Evolutionary conservation across 1,284 basidiomycete species (phyloP), one percentile per base, ranked within the genome.

Genomic region (Tylopilus orsonianus): DNA sequence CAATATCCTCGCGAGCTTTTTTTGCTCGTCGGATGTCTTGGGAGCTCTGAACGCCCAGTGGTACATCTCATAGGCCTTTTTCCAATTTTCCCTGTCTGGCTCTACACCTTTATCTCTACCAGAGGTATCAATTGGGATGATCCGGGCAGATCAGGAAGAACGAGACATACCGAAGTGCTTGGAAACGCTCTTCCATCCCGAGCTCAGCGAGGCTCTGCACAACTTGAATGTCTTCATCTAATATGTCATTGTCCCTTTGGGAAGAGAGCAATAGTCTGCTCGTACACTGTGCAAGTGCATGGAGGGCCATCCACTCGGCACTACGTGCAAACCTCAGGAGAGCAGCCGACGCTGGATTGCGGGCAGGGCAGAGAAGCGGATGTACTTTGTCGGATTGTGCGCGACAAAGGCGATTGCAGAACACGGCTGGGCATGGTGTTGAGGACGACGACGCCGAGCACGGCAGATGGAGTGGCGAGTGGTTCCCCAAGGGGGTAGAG

Each of bases 371-470:
- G 8, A 95, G 73, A 2, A 94, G 70, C 0, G 83, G 79, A 54
- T 93, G 90, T 8, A 79, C 78, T 46, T 75, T 77, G 0, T 74
- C 75, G 5, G 80, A 78, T 16, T 84, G 79, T 7, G 77, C 65
- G 13, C 81, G 75, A 62, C 92, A 94, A 1, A 90, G 75, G 4
- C 87, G 78, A 54, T 82, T 89, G 71, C 92, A 94, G 71, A 92
- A 95, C 33, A 80, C 72, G 8, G 81, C 79, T 12, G 78, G 72
- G 57, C 88, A 90, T 19, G 68, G 62, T 12, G 69, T 56, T 2
- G 70, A 56, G 0, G 73, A 67, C 1, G 70, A 59, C 2, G 73
- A 70, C 18, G 76, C 71, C 3, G 75, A 61, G 49, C 85, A 87
- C 2, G 74, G 62, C 7, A 78, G 66, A 35, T 75, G 69, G 22